phyloP scores from a whole-genome alignment of 1,139 yeast species.

The Debaryomyces coudertii region DNA sequence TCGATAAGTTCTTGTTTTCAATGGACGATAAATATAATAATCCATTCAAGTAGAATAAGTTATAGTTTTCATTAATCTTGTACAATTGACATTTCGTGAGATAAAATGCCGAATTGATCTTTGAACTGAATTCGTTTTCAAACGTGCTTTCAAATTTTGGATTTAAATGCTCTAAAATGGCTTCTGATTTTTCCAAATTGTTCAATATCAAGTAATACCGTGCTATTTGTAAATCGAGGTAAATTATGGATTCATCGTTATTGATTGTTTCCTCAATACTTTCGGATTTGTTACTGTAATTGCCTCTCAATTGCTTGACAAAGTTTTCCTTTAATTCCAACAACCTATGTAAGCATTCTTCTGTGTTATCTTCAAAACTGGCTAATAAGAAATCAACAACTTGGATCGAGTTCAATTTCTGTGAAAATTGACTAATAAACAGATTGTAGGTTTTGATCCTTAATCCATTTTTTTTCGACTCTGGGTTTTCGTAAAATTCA shows the following conservation, averaged over 20 bases:
- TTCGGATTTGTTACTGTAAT: constrained; percentile 31
- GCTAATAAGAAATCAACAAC: constrained; percentile 74
- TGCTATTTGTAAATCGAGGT: constrained; percentile 77
- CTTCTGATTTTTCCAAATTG: constrained; percentile 66
- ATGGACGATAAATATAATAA: constrained; percentile 53
- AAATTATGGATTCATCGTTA: constrained; percentile 52
- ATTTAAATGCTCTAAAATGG: constrained; percentile 64
- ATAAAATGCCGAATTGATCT: constrained; percentile 82
- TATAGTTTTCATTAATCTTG: constrained; percentile 77
- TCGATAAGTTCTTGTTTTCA: constrained; percentile 43
- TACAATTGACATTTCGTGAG: constrained; percentile 77
- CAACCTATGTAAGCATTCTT: constrained; percentile 60
- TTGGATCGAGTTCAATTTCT: constrained; percentile 76
- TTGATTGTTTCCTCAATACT: constrained; percentile 40
- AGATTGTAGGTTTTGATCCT: constrained; percentile 70
- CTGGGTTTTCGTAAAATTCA: constrained; percentile 56
- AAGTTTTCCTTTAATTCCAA: constrained; percentile 53
- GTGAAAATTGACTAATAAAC: constrained; percentile 68
- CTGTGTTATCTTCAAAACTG: constrained; percentile 44
- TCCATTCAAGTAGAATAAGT: constrained; percentile 71
- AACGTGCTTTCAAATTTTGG: constrained; percentile 53
- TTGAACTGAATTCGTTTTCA: constrained; percentile 61
- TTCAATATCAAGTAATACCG: constrained; percentile 64
- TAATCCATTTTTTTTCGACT: constrained; percentile 51
- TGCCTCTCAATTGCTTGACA: constrained; percentile 34